Percentiles rank a stretch among this genome's conserved stretches.
Evolutionary conservation across 108 stramenopile genomes (phyloP).

Genomic region (Schizochytrium sp.): DNA sequence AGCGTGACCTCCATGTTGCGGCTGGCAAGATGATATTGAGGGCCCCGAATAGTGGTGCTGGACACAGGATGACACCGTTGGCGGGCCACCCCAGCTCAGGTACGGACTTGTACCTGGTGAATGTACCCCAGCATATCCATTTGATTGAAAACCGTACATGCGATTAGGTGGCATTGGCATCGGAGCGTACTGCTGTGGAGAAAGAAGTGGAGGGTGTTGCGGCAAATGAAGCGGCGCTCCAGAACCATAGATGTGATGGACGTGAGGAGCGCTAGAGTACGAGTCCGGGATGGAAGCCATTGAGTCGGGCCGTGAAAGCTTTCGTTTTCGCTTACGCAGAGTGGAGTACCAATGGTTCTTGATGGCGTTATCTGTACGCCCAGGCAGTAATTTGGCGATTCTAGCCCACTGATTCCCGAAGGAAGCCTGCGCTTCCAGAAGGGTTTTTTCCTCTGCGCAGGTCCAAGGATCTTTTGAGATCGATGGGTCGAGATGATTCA

Average conservation of each 20-base stretch:
- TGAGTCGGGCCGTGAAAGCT: not conserved
- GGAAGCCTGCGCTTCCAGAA: constrained; percentile 63
- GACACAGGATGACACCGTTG: too few relatives aligned
- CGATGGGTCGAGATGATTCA: constrained; percentile 90
- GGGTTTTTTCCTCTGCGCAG: constrained; percentile 66
- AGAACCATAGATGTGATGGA: not conserved
- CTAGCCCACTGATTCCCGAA: constrained; percentile 92
- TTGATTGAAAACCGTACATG: too few relatives aligned
- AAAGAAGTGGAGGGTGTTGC: too few relatives aligned
- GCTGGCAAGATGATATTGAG: too few relatives aligned
- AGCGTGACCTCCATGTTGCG: too few relatives aligned
- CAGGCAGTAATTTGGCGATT: constrained; percentile 84
- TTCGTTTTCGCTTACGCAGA: constrained; percentile 54
- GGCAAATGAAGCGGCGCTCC: not conserved
- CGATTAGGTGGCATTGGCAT: too few relatives aligned
- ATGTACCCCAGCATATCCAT: too few relatives aligned
- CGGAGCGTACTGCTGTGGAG: too few relatives aligned
- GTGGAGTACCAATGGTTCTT: constrained; percentile 94
- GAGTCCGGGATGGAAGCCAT: not conserved
- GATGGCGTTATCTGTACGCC: constrained; percentile 84
- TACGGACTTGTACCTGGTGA: too few relatives aligned
- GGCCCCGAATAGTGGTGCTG: too few relatives aligned
- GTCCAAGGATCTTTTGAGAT: constrained; percentile 89
- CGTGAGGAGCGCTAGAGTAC: not conserved
- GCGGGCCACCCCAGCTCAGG: too few relatives aligned